These are phyloP conservation scores for Linderniella brevidens DNA, from an alignment of 257 asterid species.

Conservation along the genomic window DNA sequence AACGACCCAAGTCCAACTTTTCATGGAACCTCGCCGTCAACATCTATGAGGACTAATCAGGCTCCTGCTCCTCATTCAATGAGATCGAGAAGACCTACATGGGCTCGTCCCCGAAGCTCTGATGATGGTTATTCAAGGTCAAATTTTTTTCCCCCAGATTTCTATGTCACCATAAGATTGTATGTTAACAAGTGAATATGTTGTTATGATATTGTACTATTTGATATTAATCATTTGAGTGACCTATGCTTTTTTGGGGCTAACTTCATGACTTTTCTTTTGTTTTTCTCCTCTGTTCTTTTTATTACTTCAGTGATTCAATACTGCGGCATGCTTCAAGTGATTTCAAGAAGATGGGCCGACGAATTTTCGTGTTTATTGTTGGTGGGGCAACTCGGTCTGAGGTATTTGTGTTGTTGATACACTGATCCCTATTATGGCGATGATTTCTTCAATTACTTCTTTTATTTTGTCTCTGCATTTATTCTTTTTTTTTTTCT, in stretches of 20 bases:
- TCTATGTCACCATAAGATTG: too few relatives aligned
- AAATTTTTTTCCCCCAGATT: too few relatives aligned
- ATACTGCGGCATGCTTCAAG: conserved; percentile 83
- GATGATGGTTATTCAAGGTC: conserved; percentile 99
- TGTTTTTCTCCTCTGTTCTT: conserved; percentile 2
- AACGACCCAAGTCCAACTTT: conserved; percentile 87
- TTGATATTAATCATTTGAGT: too few relatives aligned
- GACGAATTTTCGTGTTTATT: conserved; percentile 88
- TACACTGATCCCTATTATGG: background rate
- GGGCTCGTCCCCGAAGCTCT: conserved; percentile 96
- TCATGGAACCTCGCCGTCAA: conserved; percentile 44
- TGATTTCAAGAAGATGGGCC: conserved; percentile 91
- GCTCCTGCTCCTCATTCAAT: conserved; percentile 72
- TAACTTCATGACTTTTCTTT: background rate
- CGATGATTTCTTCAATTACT: background rate
- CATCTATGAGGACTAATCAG: conserved; percentile 38
- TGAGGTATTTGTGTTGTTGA: conserved; percentile 35
- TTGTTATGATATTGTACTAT: too few relatives aligned
- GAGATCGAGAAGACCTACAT: conserved; percentile 92
- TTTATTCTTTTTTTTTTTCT: background rate
- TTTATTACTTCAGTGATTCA: conserved; percentile 55
- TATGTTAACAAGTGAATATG: too few relatives aligned
- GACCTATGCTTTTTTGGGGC: conserved; percentile 5
- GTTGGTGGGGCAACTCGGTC: conserved; percentile 99
- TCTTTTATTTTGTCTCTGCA: background rate